Evolutionary conservation across 768 basidiomycete genomes (phyloP).

Genomic region (Tricholoma sp.): DNA sequence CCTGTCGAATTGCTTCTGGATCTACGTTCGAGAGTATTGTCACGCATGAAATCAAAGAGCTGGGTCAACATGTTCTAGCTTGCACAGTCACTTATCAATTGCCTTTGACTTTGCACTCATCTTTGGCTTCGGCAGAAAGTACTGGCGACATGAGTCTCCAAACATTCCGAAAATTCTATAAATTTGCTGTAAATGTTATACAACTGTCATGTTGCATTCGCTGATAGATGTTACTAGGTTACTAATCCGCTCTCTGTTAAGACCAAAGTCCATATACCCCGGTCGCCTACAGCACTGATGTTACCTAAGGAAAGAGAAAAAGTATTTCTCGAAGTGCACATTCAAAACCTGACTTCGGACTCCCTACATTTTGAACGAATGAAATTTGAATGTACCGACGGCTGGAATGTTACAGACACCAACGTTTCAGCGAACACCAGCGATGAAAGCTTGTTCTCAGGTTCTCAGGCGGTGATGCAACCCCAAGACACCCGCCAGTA

Average conservation of each 20-base stretch:
- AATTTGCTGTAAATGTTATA: conserved; percentile 66
- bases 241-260: conserved; percentile 94
- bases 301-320: conserved; percentile 66
- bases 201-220: background rate
- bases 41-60: conserved; percentile 88
- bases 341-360: conserved; percentile 81
- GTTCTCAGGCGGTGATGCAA: conserved; percentile 65
- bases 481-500: conserved; percentile 87
- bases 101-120: conserved; percentile 48
- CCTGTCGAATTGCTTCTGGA: conserved; percentile 43
- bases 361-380: conserved; percentile 80
- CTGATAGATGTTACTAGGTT: conserved; percentile 44
- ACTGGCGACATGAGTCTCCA: conserved; percentile 51
- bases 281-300: conserved; percentile 67
- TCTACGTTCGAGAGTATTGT: conserved; percentile 66
- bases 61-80: conserved; percentile 85
- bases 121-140: conserved; percentile 45
- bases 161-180: conserved; percentile 86
- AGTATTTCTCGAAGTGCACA: conserved; percentile 87
- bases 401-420: conserved; percentile 55
- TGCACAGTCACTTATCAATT: conserved; percentile 83
- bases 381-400: conserved; percentile 66
- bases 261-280: conserved; percentile 82
- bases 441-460: conserved; percentile 47
- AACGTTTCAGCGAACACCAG: conserved; percentile 33